Base-by-base conservation (phyloP, 495 filamentous ascomycete species). In the Podospora pseudopauciseta region DNA sequence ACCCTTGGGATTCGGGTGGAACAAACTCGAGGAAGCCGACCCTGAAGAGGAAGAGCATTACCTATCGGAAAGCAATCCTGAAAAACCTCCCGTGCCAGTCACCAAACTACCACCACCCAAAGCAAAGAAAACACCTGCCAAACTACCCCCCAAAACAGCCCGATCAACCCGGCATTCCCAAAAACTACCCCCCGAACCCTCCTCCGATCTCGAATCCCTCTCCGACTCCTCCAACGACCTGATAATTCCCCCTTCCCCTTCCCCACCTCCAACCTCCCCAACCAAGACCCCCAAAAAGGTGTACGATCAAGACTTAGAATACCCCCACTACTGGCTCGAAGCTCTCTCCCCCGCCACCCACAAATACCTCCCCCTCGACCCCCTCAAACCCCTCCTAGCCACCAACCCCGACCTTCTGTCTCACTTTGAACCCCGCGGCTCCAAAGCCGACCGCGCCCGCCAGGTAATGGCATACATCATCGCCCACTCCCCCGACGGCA, bases 251-350 rank as follows among this genome's bases (percentile, higher is more conserved):
- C 61, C 77, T 9, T 76, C 75, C 6, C 69, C 72, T 6, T 71
- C 71, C 27, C 65, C 71, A n/a, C 68, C 76, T 13, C 69, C 53
- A 23, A 68, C 68, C 63, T 81, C 76, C 26, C 60, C 55, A 7
- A 26, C 55, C 9, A 58, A 26, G 6, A 20, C 65, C 26, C n/a
- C 55, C 5, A 58, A 26, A 6, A 63, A 53, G 4, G 7, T 0
- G 3, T 86, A 87, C 71, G 92, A 96, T 70, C 80, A 79, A 9
- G 92, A 94, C 66, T 82, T 97, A 18, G 86, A 86, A 27, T 92
- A 90, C 72, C 95, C 96, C 2, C 90, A 89, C 67, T 99, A 97
- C 79, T 99, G 96, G 95, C 89, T 90, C 3, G 95, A 99, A 73
- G 89, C 92, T 20, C 82, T 93, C 18, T 97, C 92, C 0, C 89